Percentiles rank a stretch among this genome's conserved stretches.
Evolutionary conservation across 2,329 filamentous ascomycete genomes (phyloP).

Genomic region (Penicillium sp.): DNA sequence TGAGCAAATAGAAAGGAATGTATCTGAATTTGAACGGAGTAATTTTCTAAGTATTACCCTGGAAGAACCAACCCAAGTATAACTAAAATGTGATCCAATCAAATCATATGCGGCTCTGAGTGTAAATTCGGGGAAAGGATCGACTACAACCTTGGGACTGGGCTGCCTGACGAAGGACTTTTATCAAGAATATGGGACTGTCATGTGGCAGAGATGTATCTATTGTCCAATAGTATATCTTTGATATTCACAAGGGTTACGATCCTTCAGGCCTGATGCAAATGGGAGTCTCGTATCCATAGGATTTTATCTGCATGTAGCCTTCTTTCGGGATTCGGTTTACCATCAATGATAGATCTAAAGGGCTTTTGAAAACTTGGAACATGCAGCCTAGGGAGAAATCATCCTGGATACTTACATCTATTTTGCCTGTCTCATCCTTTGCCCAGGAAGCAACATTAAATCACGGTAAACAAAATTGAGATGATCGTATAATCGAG

Average conservation of each 20-base stretch:
- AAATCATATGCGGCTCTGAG: neutral
- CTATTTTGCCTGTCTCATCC: neutral
- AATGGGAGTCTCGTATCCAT: neutral
- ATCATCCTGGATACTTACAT: no score
- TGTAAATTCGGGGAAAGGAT: neutral
- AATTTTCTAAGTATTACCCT: neutral
- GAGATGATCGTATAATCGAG: neutral
- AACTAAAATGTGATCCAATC: neutral
- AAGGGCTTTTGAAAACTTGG: no score
- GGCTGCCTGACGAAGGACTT: neutral
- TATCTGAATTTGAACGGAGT: neutral
- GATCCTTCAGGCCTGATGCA: neutral
- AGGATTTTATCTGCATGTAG: neutral
- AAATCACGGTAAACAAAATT: neutral
- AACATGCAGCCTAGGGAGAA: no score
- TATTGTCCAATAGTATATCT: neutral
- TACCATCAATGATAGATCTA: neutral
- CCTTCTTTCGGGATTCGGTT: neutral
- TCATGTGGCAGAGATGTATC: neutral
- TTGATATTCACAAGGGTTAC: neutral
- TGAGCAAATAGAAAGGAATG: neutral
- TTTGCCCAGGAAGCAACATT: neutral
- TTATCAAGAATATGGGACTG: neutral
- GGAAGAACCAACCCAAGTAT: neutral
- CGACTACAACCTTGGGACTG: neutral